Percentiles rank a stretch among this genome's conserved stretches.
Conservation (phyloP, 1,139 yeast genomes). For the Lodderomyces margitis region DNA sequence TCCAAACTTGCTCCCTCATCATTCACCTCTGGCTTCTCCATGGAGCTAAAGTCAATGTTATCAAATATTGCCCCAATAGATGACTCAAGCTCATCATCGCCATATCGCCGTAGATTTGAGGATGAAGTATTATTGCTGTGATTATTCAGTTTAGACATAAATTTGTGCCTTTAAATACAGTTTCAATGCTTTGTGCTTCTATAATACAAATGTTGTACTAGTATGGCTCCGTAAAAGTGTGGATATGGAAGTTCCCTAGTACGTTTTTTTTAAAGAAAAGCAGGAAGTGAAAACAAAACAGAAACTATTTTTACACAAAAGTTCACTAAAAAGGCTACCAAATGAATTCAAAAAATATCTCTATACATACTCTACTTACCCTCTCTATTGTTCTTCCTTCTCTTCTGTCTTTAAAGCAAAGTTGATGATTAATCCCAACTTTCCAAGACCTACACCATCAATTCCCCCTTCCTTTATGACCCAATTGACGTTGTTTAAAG, state of each 20-base stretch:
- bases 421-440: constrained; percentile 37
- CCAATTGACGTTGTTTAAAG: constrained; percentile 46
- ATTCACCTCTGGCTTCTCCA: not conserved
- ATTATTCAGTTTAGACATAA: not conserved
- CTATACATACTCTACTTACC: too few species aligned
- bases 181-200: too few species aligned
- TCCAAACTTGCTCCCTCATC: not conserved
- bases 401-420: constrained; percentile 39
- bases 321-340: not conserved
- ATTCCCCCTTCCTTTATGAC: constrained; percentile 38
- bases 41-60: not conserved
- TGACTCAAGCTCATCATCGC: not conserved
- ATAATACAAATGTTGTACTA: too few species aligned
- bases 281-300: constrained; percentile 1
- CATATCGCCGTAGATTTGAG: not conserved
- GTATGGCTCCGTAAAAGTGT: too few species aligned
- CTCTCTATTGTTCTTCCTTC: constrained; percentile 8
- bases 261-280: too few species aligned
- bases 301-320: not conserved
- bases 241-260: too few species aligned
- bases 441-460: constrained; percentile 38
- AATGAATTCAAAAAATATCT: not conserved
- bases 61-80: constrained; percentile 1
- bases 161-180: not conserved
- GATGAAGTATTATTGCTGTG: not conserved